Conservation (phyloP, 75 land plant genomes). For the Sequoiadendron giganteum region DNA sequence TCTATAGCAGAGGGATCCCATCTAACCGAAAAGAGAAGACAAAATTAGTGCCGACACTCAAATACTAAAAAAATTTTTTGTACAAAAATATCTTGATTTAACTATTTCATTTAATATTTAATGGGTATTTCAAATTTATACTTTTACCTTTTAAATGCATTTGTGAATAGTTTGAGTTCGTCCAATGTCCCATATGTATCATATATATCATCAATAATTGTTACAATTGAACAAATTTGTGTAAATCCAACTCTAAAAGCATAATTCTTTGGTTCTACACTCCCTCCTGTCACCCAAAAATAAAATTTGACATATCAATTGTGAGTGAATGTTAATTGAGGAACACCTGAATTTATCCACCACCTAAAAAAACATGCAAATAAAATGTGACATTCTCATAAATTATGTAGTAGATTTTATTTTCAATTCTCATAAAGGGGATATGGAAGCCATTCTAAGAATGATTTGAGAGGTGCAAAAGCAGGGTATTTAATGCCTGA, state of each 20-base stretch:
- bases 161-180: conserved; percentile 34
- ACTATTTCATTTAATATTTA: neutral
- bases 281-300: neutral
- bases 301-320: neutral
- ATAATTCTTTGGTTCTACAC: neutral
- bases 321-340: neutral
- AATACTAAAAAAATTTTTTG: neutral
- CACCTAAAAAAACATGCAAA: neutral
- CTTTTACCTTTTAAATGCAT: conserved; percentile 22
- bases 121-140: too few relatives aligned
- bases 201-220: conserved; percentile 35
- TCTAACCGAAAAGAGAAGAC: neutral
- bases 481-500: too few relatives aligned
- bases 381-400: too few relatives aligned
- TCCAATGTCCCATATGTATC: conserved; percentile 31
- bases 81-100: neutral
- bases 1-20: conserved; percentile 25
- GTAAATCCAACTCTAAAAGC: conserved; percentile 12
- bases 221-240: conserved; percentile 16
- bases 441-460: too few relatives aligned
- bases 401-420: too few relatives aligned
- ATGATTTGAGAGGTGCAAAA: too few relatives aligned
- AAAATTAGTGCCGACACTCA: too few relatives aligned
- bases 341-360: neutral
- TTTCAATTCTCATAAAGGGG: neutral